A percentile compares a stretch with the other conserved stretches of the same genome.
Evolutionary conservation across 352 stramenopile species (phyloP).

Genomic region (Phytopythium chamaehyphon): DNA sequence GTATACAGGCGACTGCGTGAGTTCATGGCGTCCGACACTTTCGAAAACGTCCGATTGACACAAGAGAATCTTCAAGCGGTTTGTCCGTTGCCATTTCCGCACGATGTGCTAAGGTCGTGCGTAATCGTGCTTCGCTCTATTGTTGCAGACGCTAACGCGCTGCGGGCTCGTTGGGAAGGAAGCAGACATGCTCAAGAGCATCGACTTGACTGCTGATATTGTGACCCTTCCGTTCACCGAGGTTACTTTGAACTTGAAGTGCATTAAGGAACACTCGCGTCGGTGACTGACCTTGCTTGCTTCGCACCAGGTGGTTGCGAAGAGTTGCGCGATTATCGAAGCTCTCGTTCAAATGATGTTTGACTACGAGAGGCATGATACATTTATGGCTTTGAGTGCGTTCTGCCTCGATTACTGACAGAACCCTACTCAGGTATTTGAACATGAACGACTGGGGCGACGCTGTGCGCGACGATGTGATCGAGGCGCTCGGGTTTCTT

Average conservation of each 20-base stretch:
- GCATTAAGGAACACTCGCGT: neutral
- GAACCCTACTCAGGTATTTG: constrained; percentile 60
- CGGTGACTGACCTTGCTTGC: neutral
- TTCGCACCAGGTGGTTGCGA: constrained; percentile 36
- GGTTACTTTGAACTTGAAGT: constrained; percentile 11
- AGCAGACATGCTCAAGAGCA: constrained; percentile 51
- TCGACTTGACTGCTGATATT: constrained; percentile 35
- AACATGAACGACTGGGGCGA: constrained; percentile 82
- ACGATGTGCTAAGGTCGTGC: neutral
- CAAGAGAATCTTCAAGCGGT: constrained; percentile 40
- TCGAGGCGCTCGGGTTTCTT: constrained; percentile 62
- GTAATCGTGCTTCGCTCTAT: too few relatives aligned
- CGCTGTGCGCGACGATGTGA: constrained; percentile 68
- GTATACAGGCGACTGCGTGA: constrained; percentile 49
- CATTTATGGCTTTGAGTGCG: neutral
- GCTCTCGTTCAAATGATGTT: constrained; percentile 73
- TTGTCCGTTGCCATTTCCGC: neutral
- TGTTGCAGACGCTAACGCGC: constrained; percentile 31
- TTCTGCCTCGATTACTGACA: neutral
- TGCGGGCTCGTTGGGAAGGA: constrained; percentile 56
- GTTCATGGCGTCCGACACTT: constrained; percentile 67
- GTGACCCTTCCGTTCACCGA: constrained; percentile 65
- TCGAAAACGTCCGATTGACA: constrained; percentile 49
- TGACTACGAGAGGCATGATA: constrained; percentile 56
- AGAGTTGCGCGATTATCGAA: constrained; percentile 63